These are phyloP conservation scores for Penicillium bialowiezense DNA, from an alignment of 495 filamentous ascomycete species.

Conservation along the genomic window DNA sequence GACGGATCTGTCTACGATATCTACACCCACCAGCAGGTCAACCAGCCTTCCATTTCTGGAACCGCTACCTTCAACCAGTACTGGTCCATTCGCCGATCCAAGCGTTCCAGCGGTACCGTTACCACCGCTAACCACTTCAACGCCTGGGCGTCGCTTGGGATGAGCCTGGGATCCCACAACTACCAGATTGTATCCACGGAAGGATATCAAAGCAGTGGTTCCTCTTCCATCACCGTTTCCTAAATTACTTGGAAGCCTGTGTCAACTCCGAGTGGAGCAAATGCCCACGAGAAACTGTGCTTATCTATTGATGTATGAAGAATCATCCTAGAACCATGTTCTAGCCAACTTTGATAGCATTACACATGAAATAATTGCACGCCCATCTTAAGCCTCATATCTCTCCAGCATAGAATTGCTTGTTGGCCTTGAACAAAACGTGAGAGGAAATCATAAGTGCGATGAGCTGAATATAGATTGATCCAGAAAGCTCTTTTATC, in stretches of 20 bases:
- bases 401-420: no score
- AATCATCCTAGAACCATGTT: no score
- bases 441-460: no score
- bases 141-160: constrained; percentile 50
- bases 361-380: no score
- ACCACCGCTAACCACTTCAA: constrained; percentile 59
- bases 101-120: constrained; percentile 53
- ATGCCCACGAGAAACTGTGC: no score
- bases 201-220: constrained; percentile 55
- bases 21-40: constrained; percentile 54
- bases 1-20: constrained; percentile 67
- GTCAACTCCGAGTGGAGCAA: no score
- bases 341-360: no score
- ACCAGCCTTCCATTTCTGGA: constrained; percentile 59
- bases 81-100: constrained; percentile 55
- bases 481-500: no score
- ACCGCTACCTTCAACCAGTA: constrained; percentile 61
- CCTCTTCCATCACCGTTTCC: constrained; percentile 47
- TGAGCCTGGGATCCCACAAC: constrained; percentile 52
- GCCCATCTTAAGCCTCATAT: no score
- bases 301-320: no score
- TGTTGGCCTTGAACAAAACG: no score
- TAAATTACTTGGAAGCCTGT: not conserved
- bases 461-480: no score
- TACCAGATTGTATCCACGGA: constrained; percentile 62